These are phyloP conservation scores for Rhizophagus sp. DNA, from an alignment of 192 early-diverging fungal genomes.

Conservation along the genomic window DNA sequence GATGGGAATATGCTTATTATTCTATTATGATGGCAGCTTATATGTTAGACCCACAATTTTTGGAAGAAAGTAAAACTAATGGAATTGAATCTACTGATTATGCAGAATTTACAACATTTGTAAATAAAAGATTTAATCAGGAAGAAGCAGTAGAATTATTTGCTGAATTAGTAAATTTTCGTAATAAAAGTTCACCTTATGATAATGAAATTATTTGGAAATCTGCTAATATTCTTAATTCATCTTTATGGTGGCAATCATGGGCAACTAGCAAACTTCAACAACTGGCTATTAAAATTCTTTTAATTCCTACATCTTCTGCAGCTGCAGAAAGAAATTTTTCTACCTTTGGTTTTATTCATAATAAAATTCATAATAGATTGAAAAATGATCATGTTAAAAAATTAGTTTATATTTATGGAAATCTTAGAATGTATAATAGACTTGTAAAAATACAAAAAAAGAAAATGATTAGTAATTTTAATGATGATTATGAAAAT, in stretches of 20 bases:
- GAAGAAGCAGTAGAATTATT: background rate
- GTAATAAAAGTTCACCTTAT: background rate
- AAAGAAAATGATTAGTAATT: no score
- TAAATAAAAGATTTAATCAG: background rate
- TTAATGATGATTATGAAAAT: no score
- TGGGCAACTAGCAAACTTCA: background rate
- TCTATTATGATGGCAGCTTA: background rate
- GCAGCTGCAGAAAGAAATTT: no score
- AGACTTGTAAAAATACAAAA: no score
- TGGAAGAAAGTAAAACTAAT: no score
- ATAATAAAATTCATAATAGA: no score
- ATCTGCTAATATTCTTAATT: background rate
- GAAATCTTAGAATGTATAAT: background rate
- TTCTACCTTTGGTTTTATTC: no score
- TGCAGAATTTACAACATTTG: background rate
- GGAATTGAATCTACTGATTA: background rate
- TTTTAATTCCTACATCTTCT: no score
- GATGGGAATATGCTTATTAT: background rate
- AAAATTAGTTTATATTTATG: slow-evolving; percentile 1
- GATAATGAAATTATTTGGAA: background rate
- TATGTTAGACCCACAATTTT: background rate
- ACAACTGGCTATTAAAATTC: background rate
- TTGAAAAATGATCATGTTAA: background rate
- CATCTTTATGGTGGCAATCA: background rate
- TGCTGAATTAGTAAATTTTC: background rate